Conservation (phyloP, 352 stramenopile genomes). For the Peronospora farinosa region DNA sequence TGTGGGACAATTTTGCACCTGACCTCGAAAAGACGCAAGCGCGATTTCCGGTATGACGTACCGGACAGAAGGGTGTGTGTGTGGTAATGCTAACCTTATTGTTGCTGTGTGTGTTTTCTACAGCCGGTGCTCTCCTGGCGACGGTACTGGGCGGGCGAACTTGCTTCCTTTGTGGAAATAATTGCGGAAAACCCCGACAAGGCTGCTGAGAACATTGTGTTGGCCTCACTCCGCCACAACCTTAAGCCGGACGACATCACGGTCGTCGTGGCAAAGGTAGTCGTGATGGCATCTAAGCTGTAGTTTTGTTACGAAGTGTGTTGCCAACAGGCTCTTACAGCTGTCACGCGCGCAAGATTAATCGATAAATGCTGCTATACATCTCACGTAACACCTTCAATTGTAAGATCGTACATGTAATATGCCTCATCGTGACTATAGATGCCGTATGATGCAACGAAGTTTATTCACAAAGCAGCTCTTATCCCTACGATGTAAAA, state of each 20-base stretch:
- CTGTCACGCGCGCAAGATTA: slow-evolving; percentile 9
- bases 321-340: not conserved
- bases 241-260: slow-evolving; percentile 82
- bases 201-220: slow-evolving; percentile 55
- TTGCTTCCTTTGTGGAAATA: slow-evolving; percentile 54
- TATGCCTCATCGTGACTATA: not conserved
- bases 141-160: slow-evolving; percentile 52
- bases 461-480: not conserved
- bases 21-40: slow-evolving; percentile 41
- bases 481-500: not conserved
- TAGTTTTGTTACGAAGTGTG: slow-evolving; percentile 22
- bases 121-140: slow-evolving; percentile 60
- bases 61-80: not conserved
- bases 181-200: slow-evolving; percentile 42
- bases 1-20: slow-evolving; percentile 76
- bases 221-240: slow-evolving; percentile 68
- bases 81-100: slow-evolving; percentile 7
- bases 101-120: slow-evolving; percentile 4
- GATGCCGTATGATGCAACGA: not conserved
- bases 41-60: slow-evolving; percentile 47
- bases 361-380: slow-evolving; percentile 7
- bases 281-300: slow-evolving; percentile 44
- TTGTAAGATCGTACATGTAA: not conserved
- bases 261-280: slow-evolving; percentile 68
- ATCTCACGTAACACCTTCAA: slow-evolving; percentile 1